Conservation (phyloP, 495 filamentous ascomycete genomes). For the Trichoderma orchidacearum region DNA sequence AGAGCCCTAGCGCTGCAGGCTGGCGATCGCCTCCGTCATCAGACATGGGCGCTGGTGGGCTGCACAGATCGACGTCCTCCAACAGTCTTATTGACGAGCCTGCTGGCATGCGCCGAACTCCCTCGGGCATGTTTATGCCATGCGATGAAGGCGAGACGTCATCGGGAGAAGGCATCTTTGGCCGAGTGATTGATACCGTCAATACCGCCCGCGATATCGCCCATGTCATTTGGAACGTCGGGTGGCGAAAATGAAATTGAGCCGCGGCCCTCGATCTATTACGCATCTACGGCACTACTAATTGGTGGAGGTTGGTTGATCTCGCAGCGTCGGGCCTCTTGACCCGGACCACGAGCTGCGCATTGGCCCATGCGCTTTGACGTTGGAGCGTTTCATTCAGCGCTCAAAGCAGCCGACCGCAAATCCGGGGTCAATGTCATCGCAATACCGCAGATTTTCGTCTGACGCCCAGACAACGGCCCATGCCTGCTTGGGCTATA, state of each 20-base stretch:
- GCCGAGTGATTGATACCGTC: conserved; percentile 80
- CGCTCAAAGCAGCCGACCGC: not conserved
- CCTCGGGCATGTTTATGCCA: conserved; percentile 79
- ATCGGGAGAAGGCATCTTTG: conserved; percentile 47
- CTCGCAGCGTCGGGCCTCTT: not conserved
- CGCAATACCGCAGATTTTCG: not conserved
- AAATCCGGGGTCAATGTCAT: not conserved
- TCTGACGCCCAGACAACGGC: not conserved
- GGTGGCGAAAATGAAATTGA: conserved; percentile 70
- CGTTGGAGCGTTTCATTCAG: not conserved
- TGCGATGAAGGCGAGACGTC: conserved; percentile 56
- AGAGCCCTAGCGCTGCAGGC: conserved; percentile 18
- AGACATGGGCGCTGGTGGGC: conserved; percentile 6
- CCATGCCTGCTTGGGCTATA: not conserved
- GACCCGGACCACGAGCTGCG: not conserved
- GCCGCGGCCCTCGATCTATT: not conserved
- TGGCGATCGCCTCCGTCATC: conserved; percentile 4
- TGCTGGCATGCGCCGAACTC: conserved; percentile 51
- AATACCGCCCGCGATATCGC: conserved; percentile 95
- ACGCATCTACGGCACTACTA: not conserved
- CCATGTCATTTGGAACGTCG: conserved; percentile 96
- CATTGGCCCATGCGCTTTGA: not conserved
- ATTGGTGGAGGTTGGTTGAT: not conserved
- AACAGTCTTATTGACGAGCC: conserved; percentile 24
- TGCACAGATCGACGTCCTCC: conserved; percentile 21